These are phyloP conservation scores for Boletus subparvulus DNA, from an alignment of 768 basidiomycete genomes.

Conservation along the genomic window DNA sequence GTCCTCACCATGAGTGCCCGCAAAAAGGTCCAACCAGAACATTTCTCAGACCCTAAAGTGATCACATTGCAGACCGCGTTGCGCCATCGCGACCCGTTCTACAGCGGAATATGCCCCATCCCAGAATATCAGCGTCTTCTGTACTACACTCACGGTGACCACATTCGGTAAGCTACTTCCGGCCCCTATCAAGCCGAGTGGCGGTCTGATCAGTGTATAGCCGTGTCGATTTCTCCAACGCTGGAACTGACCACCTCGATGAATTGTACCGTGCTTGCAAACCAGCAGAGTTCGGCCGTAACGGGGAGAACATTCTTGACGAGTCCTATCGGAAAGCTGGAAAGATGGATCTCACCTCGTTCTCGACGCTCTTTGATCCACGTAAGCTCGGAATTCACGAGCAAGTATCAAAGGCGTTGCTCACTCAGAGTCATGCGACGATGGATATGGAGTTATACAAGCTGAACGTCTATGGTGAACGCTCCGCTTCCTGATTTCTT, in stretches of 20 bases:
- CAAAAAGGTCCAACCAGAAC: neutral
- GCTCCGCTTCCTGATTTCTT: no score
- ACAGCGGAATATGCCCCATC: neutral
- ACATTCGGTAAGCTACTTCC: neutral
- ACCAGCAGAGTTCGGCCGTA: slow-evolving; percentile 5
- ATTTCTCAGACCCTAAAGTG: neutral
- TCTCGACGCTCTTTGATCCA: slow-evolving; percentile 23
- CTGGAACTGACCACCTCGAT: neutral
- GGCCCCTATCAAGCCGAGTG: no score
- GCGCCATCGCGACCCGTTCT: neutral
- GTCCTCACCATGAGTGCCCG: neutral
- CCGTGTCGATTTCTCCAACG: neutral
- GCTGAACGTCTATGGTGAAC: slow-evolving; percentile 47
- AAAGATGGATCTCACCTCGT: slow-evolving; percentile 41
- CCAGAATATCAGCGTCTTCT: neutral
- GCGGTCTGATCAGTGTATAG: neutral
- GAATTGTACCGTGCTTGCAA: no score
- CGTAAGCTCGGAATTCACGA: slow-evolving; percentile 2
- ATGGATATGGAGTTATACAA: slow-evolving; percentile 40
- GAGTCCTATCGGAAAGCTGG: slow-evolving; percentile 40
- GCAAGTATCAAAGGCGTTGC: no score
- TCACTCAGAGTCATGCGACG: neutral
- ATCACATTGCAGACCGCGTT: neutral
- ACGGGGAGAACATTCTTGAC: slow-evolving; percentile 5
- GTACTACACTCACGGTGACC: neutral